Base-by-base conservation (phyloP, 768 basidiomycete species). In the Chlorophyllum brunneum region DNA sequence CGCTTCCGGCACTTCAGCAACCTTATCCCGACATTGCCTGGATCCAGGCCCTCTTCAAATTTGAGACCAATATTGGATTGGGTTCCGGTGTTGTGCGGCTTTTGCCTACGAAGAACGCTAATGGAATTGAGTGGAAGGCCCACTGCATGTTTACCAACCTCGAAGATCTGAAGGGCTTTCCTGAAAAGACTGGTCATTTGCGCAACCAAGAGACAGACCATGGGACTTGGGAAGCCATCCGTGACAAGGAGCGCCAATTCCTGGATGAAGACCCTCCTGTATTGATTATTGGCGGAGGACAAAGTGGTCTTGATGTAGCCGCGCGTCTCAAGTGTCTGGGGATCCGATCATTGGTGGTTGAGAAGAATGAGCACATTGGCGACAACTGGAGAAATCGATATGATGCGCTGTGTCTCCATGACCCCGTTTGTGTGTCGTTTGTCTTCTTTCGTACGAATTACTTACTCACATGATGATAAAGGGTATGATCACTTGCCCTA, bases 311-410 rank as follows among this genome's bases (percentile, higher is more conserved):
- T 24, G 79, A 75, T 34, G 61, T 81, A 2, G 85, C 86, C 0
- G 84, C 85, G 1, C 72, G 85, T n/a, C 67, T 91, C 49, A 83
- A 83, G 59, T 71, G 70, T 36, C 67, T 88, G 22, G 81, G 77
- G 16, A 65, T 90, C 10, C 59, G 70, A 1, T 68, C 75, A 1
- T 66, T 92, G 8, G 83, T 90, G 11, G 69, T 91, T 41, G 89
- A 92, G 62, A 81, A 76, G 64, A 76, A 82, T 45, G 54, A 61
- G 9, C 66, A 78, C 16, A 74, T 86, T 22, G 85, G 86, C 0
- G 78, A 86, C 60, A 78, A 77, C 44, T 87, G 85, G 86, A 69
- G 85, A 52, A 70, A 75, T 31, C 71, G 88, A 31, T 88, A 89
- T 61, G 78, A 85, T 49, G 76, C 82, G 8, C 65, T 87, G 33